Conservation (phyloP, 495 filamentous ascomycete species). For the Aspergillus indologenus region DNA sequence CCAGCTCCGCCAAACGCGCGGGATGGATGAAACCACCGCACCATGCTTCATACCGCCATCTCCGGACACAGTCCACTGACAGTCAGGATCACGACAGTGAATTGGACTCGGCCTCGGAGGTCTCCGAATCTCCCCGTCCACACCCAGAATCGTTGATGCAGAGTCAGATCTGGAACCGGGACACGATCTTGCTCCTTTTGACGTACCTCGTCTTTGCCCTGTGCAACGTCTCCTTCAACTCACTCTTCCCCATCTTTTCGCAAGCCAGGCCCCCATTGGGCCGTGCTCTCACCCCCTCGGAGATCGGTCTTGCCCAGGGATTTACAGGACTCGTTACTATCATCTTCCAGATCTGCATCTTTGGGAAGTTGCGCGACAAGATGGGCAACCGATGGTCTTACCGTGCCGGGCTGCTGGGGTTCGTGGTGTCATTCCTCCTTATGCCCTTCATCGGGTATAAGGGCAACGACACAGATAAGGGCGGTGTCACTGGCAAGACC, state of each 20-base stretch:
- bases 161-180: constrained; percentile 64
- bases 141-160: constrained; percentile 39
- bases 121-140: constrained; percentile 32
- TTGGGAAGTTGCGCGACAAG: constrained; percentile 71
- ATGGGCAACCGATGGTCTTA: constrained; percentile 86
- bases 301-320: constrained; percentile 82
- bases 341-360: constrained; percentile 81
- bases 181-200: constrained; percentile 73
- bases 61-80: constrained; percentile 28
- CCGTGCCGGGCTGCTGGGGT: constrained; percentile 71
- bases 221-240: constrained; percentile 84
- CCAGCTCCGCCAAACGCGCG: constrained; percentile 53
- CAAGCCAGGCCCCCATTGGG: constrained; percentile 71
- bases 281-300: constrained; percentile 67
- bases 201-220: constrained; percentile 89
- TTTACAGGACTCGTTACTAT: constrained; percentile 84
- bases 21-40: constrained; percentile 51
- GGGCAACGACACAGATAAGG: constrained; percentile 41
- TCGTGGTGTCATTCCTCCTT: constrained; percentile 76
- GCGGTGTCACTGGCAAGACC: constrained; percentile 48
- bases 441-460: constrained; percentile 90
- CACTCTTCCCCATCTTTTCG: constrained; percentile 87
- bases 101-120: constrained; percentile 42
- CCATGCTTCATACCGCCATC: constrained; percentile 16
- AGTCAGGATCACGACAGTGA: constrained; percentile 40